Conservation (phyloP, 148 eudicot species). For the Pouteria glomerata region DNA sequence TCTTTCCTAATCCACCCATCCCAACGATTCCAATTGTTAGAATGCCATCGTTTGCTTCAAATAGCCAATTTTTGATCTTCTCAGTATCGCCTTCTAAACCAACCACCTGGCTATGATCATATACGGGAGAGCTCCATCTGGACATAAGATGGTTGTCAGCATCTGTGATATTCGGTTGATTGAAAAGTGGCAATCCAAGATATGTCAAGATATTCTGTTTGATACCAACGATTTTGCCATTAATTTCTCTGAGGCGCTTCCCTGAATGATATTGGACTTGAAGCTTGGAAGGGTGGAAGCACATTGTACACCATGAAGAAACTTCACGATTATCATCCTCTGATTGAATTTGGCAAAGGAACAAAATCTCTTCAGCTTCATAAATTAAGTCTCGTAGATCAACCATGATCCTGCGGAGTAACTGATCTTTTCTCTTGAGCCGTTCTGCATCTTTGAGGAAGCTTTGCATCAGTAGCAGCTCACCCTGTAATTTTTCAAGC, state of each 20-base stretch:
- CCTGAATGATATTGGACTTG: conserved; percentile 19
- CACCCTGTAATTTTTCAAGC: conserved; percentile 36
- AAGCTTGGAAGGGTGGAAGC: conserved; percentile 19
- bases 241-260: conserved; percentile 34
- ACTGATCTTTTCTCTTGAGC: conserved; percentile 36
- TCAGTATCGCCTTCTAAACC: conserved; percentile 45
- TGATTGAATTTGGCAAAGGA: conserved; percentile 28
- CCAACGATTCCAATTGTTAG: conserved; percentile 48
- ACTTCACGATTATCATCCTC: background rate
- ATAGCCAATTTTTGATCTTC: conserved; percentile 48
- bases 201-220: conserved; percentile 27
- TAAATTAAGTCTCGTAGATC: conserved; percentile 32
- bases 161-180: conserved; percentile 14
- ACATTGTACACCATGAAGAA: conserved; percentile 8
- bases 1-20: conserved; percentile 59
- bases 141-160: conserved; percentile 21
- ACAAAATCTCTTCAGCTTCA: conserved; percentile 48
- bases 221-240: conserved; percentile 24
- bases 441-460: conserved; percentile 51
- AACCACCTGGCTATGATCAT: conserved; percentile 49
- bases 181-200: conserved; percentile 20
- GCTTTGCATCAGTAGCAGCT: conserved; percentile 37
- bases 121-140: conserved; percentile 49
- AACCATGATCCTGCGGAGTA: conserved; percentile 22
- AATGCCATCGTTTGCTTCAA: conserved; percentile 33